phyloP scores from a whole-genome alignment of 208 protist genomes.

The Phytomonas francai region DNA sequence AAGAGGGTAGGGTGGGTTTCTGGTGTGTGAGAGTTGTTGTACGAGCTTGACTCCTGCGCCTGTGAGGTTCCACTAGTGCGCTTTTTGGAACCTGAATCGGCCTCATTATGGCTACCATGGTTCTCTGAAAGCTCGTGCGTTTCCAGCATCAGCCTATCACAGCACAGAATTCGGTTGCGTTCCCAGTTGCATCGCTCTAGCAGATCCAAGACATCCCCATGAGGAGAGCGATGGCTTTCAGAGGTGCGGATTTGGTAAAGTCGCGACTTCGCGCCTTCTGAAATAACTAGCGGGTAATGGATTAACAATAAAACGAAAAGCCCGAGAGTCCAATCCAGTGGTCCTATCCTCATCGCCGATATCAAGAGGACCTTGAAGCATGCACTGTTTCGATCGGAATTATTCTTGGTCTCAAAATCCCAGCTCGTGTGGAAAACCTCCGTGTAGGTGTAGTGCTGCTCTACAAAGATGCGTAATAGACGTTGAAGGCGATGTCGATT shows the following conservation, averaged over 20 bases:
- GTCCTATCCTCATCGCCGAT: conserved; percentile 58
- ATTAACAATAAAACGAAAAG: conserved; percentile 47
- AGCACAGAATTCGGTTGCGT: conserved; percentile 35
- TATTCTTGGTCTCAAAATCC: conserved; percentile 24
- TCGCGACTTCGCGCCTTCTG: conserved; percentile 35
- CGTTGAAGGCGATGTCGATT: conserved; percentile 5
- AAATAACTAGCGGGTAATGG: conserved; percentile 17
- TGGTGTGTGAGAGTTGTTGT: conserved; percentile 17
- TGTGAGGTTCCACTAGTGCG: conserved; percentile 4
- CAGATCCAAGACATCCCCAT: conserved; percentile 33
- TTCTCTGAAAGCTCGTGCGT: conserved; percentile 19
- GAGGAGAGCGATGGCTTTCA: conserved; percentile 16
- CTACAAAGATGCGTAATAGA: conserved; percentile 32
- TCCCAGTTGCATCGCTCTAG: conserved; percentile 65
- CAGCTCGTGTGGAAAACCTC: conserved; percentile 27
- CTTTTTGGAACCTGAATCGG: not conserved
- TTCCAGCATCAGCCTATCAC: conserved; percentile 32
- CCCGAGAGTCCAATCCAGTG: conserved; percentile 65
- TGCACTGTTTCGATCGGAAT: not conserved
- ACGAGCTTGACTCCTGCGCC: conserved; percentile 34
- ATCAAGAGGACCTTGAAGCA: conserved; percentile 41
- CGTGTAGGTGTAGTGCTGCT: conserved; percentile 47
- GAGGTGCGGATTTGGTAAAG: conserved; percentile 25
- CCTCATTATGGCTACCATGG: not conserved
- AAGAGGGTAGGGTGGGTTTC: conserved; percentile 33